Percentiles rank a stretch among this genome's conserved stretches.
phyloP scores from a whole-genome alignment of 2,329 filamentous ascomycete genomes.

The Eutypella sp. region DNA sequence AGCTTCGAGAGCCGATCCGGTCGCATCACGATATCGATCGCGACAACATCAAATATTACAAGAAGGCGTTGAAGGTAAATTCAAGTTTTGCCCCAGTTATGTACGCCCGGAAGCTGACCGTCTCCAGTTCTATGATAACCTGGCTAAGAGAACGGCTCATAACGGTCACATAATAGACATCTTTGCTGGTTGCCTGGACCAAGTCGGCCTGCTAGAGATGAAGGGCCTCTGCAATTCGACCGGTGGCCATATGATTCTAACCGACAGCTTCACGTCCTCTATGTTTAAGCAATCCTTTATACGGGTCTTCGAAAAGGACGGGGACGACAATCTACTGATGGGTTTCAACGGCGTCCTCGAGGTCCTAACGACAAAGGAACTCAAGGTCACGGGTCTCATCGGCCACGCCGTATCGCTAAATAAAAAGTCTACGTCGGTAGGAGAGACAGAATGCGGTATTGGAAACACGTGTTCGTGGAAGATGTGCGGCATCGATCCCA shows the following conservation, averaged over 20 bases:
- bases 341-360: slow-evolving; percentile 96
- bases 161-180: slow-evolving; percentile 98
- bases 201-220: slow-evolving; percentile 97
- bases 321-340: slow-evolving; percentile 91
- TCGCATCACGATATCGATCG: slow-evolving; percentile 98
- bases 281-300: slow-evolving; percentile 99
- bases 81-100: not conserved
- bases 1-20: slow-evolving; percentile 91
- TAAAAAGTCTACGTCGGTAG: slow-evolving; percentile 95
- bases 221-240: slow-evolving; percentile 95
- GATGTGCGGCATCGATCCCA: slow-evolving; percentile 97
- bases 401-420: slow-evolving; percentile 95
- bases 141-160: slow-evolving; percentile 90
- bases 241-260: slow-evolving; percentile 96
- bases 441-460: slow-evolving; percentile 96
- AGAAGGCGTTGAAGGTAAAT: slow-evolving; percentile 89
- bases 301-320: slow-evolving; percentile 95
- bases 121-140: slow-evolving; percentile 79
- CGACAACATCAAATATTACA: slow-evolving; percentile 99
- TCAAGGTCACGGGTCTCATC: slow-evolving; percentile 96
- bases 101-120: slow-evolving; percentile 21
- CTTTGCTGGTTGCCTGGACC: slow-evolving; percentile 94
- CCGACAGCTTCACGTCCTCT: slow-evolving; percentile 96
- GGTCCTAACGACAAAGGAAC: slow-evolving; percentile 93
- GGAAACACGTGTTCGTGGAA: slow-evolving; percentile 99